Conservation (phyloP, 1,139 yeast genomes). For the Taphrina flavorubra region DNA sequence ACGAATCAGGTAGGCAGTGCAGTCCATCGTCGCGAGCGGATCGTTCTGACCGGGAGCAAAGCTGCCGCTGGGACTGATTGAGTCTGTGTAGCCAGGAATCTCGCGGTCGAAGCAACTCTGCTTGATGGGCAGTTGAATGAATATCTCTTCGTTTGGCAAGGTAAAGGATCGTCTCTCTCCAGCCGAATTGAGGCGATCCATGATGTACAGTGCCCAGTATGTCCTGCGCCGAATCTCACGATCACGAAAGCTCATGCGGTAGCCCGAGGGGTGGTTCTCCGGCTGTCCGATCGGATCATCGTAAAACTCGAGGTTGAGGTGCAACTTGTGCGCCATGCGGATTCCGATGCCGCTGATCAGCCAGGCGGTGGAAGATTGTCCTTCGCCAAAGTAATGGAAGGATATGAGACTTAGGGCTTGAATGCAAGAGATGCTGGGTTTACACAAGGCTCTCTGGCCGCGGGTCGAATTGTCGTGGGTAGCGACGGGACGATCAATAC, state of each 20-base stretch:
- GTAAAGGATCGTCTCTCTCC: conserved; percentile 51
- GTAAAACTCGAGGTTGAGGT: conserved; percentile 50
- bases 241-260: conserved; percentile 49
- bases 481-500: neutral
- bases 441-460: conserved; percentile 47
- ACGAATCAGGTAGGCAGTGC: conserved; percentile 25
- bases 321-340: conserved; percentile 52
- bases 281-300: conserved; percentile 47
- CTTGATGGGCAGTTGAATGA: conserved; percentile 51
- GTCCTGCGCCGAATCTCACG: conserved; percentile 52
- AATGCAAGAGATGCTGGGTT: conserved; percentile 52
- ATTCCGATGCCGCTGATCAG: conserved; percentile 53
- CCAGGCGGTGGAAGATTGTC: conserved; percentile 52
- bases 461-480: neutral
- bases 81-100: conserved; percentile 49
- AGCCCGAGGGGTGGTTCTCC: neutral
- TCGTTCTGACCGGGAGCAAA: conserved; percentile 9
- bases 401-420: conserved; percentile 52
- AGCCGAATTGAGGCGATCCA: conserved; percentile 53
- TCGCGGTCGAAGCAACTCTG: conserved; percentile 49
- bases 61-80: conserved; percentile 46
- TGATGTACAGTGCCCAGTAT: conserved; percentile 53
- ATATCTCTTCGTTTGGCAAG: conserved; percentile 48
- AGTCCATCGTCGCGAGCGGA: conserved; percentile 27
- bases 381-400: conserved; percentile 52